Evolutionary conservation across 768 basidiomycete genomes (phyloP).

Genomic region (Leccinum aurantiacum): DNA sequence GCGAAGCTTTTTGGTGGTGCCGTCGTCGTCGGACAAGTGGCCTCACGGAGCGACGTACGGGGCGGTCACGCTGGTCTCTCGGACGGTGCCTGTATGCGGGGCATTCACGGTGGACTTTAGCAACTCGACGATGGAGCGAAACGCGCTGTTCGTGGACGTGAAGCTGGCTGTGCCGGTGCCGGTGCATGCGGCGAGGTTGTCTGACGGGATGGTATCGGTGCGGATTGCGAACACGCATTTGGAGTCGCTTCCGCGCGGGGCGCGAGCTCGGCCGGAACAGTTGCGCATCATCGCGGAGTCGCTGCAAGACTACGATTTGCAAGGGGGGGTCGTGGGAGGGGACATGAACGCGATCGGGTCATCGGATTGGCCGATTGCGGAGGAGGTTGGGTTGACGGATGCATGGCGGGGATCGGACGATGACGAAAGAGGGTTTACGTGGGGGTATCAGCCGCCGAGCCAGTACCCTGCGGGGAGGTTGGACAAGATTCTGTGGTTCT

Average conservation of each 20-base stretch:
- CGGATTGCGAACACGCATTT: conserved; percentile 74
- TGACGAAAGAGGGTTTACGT: conserved; percentile 54
- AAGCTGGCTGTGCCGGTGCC: conserved; percentile 41
- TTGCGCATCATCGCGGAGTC: conserved; percentile 50
- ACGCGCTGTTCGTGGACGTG: conserved; percentile 58
- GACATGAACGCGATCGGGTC: conserved; percentile 69
- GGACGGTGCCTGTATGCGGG: conserved; percentile 48
- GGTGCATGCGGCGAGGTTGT: conserved; percentile 30
- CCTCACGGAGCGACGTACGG: conserved; percentile 52
- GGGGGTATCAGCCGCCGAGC: conserved; percentile 61
- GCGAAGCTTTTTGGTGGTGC: conserved; percentile 57
- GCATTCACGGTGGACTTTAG: conserved; percentile 54
- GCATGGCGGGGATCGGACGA: conserved; percentile 52
- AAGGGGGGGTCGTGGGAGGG: conserved; percentile 64
- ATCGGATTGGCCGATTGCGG: conserved; percentile 44
- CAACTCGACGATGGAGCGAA: conserved; percentile 49
- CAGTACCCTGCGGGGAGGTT: conserved; percentile 53
- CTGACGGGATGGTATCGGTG: conserved; percentile 44
- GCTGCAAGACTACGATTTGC: conserved; percentile 45
- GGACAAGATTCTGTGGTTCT: conserved; percentile 65
- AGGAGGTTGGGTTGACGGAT: conserved; percentile 52
- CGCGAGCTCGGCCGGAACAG: conserved; percentile 48
- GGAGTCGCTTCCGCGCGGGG: conserved; percentile 57
- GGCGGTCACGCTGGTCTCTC: conserved; percentile 68
- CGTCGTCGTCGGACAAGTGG: conserved; percentile 57